Base-by-base conservation (phyloP, 2,329 filamentous ascomycete species). In the Rutstroemia sp. region DNA sequence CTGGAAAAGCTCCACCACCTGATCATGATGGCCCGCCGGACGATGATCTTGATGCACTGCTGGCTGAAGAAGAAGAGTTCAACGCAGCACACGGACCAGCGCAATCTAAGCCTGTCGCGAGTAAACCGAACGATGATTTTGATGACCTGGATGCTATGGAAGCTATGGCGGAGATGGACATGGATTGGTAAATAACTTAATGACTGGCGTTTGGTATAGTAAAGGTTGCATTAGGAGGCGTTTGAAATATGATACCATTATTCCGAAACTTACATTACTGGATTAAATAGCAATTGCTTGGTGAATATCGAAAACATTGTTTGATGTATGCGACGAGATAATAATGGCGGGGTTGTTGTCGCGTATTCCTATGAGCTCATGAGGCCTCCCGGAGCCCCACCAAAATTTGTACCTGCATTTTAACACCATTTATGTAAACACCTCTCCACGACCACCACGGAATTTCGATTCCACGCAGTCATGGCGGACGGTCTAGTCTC, bases 91-190 rank as follows among this genome's bases (percentile, higher is more conserved):
- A 19, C 27, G 17, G 10, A 16, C 25, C 48, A n/a, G 25, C 44
- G 30, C 48, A 62, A 51, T 19, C 59, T 12, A 59, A 61, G 16
- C 61, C 58, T 48, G 56, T 19, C 23, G 9, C 30, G 10, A 34
- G 14, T 25, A 17, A 27, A 16, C 27, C 37, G 30, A 17, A 19
- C 2, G 48, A 73, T 38, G 72, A 75, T 39, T 72, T 80, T 12
- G 78, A 81, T n/a, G 44, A 54, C 48, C 64, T 70, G 9, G 69
- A 72, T 25, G 70, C 73, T 30, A 59, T 73, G 68, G 84, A 83
- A 59, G 83, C 79, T 1, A 83, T 89, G 81, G 81, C 78, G 38
- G 81, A 81, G 61, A 80, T 82, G 77, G 78, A 79, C 41, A 51
- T 55, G 79, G 75, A 60, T 49, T 55, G 53, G 53, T 55, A 38